phyloP scores from a whole-genome alignment of 306 rosid genomes.

The Fragaria iinumae region DNA sequence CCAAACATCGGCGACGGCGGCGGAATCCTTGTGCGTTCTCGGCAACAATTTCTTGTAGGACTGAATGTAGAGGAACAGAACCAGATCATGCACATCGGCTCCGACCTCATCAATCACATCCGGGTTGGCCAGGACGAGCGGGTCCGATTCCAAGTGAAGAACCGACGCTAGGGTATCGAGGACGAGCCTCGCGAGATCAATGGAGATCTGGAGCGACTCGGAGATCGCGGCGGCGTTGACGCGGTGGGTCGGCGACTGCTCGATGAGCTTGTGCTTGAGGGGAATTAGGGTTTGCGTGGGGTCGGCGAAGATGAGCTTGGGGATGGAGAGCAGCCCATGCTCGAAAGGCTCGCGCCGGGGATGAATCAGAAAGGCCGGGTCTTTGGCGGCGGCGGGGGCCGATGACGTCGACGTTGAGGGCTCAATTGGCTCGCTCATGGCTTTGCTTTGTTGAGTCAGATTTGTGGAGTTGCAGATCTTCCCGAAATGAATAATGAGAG shows the following conservation, averaged over 20 bases:
- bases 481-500: conserved; percentile 37
- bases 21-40: conserved; percentile 94
- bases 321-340: conserved; percentile 80
- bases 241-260: conserved; percentile 42
- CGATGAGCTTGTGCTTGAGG: conserved; percentile 61
- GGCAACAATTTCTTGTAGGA: conserved; percentile 91
- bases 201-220: conserved; percentile 79
- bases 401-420: conserved; percentile 46
- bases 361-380: conserved; percentile 57
- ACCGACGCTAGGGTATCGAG: conserved; percentile 75
- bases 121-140: conserved; percentile 49
- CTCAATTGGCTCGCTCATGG: conserved; percentile 72
- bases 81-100: conserved; percentile 77
- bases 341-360: conserved; percentile 92
- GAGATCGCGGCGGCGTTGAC: conserved; percentile 57
- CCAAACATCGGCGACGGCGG: conserved; percentile 93
- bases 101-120: conserved; percentile 49
- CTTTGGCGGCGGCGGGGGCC: conserved; percentile 35
- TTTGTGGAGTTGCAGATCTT: conserved; percentile 39
- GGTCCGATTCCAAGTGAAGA: conserved; percentile 69
- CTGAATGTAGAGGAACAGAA: conserved; percentile 88
- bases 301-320: conserved; percentile 81
- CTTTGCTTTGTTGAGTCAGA: neutral
- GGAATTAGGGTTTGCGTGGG: conserved; percentile 84
- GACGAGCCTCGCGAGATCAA: conserved; percentile 73